A percentile compares a stretch with the other conserved stretches of the same genome.
Conservation (phyloP, 495 filamentous ascomycete species). For the Chaetomium tenue region DNA sequence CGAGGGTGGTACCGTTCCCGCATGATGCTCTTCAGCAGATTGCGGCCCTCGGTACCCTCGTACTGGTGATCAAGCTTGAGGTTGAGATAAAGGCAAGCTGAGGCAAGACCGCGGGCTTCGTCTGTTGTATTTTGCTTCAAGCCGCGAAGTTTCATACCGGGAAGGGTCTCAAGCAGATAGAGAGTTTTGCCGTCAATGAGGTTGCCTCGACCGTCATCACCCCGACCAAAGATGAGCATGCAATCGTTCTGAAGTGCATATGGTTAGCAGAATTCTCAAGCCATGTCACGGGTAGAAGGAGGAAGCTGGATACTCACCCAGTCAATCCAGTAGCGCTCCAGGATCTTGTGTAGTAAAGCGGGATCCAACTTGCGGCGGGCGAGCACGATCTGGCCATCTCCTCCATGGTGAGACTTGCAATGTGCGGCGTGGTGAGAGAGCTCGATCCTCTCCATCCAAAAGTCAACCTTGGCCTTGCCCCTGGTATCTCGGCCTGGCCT, state of each 20-base stretch:
- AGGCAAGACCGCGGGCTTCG: conserved; percentile 3
- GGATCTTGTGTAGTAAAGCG: not conserved
- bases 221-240: conserved; percentile 12
- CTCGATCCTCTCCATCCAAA: not conserved
- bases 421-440: not conserved
- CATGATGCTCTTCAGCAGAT: not conserved
- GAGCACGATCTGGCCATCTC: conserved; percentile 6
- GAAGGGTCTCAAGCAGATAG: conserved; percentile 1
- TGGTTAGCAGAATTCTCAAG: not conserved
- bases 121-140: not conserved
- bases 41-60: not conserved
- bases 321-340: conserved; percentile 12
- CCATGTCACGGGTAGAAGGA: not conserved
- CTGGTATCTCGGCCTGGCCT: not conserved
- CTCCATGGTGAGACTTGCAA: not conserved
- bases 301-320: conserved; percentile 3
- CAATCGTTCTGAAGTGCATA: conserved; percentile 17
- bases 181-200: conserved; percentile 5
- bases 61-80: conserved; percentile 6
- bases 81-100: conserved; percentile 2
- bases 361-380: conserved; percentile 15
- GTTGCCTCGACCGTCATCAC: not conserved
- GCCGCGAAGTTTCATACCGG: not conserved
- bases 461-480: no score
- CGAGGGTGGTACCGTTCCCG: not conserved